phyloP scores from a whole-genome alignment of 805 yeast species.

The Ogataea corticis region DNA sequence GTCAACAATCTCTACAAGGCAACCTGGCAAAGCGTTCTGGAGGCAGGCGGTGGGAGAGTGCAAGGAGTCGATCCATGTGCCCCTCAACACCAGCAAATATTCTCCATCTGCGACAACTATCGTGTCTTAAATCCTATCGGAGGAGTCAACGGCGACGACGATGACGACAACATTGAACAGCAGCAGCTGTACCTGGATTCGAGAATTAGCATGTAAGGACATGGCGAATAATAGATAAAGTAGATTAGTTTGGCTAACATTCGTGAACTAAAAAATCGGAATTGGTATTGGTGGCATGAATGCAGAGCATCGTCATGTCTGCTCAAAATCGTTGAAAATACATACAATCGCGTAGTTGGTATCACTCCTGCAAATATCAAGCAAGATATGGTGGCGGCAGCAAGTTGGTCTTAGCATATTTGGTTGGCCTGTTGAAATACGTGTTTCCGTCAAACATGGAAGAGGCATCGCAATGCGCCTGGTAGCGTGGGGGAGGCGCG shows the following conservation, averaged over 20 bases:
- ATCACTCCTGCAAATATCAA: no score
- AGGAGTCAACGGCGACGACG: constrained; percentile 15
- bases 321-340: no score
- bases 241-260: no score
- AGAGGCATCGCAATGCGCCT: constrained; percentile 6
- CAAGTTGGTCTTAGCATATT: not conserved
- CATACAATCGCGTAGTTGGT: no score
- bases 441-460: constrained; percentile 2
- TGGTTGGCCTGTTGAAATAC: constrained; percentile 2
- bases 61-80: constrained; percentile 32
- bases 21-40: constrained; percentile 79
- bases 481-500: constrained; percentile 24
- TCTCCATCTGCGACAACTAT: constrained; percentile 34
- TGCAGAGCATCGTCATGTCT: no score
- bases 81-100: constrained; percentile 30
- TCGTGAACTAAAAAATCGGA: no score
- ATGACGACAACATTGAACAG: constrained; percentile 16
- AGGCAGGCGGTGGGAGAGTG: constrained; percentile 53
- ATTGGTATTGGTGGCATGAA: no score
- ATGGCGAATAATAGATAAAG: no score
- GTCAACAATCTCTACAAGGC: constrained; percentile 69
- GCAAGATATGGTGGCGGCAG: constrained; percentile 23
- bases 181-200: constrained; percentile 30
- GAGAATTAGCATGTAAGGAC: constrained; percentile 28
- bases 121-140: constrained; percentile 28